phyloP scores from a whole-genome alignment of 129 eudicot genomes.

The Daucus carota region DNA sequence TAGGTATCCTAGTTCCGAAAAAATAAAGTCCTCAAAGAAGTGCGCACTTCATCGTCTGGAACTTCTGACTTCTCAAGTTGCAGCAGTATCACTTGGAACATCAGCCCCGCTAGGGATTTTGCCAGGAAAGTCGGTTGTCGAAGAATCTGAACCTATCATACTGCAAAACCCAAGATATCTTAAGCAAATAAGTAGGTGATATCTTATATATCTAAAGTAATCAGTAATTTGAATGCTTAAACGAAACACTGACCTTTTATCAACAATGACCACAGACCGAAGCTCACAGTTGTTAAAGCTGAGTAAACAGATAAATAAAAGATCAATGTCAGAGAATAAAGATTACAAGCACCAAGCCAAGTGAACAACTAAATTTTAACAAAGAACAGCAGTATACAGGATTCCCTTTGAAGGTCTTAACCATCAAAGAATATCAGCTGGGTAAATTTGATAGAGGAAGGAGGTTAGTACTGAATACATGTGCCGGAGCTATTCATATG shows the following conservation, averaged over 20 bases:
- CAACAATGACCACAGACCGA: constrained; percentile 73
- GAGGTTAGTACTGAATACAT: background rate
- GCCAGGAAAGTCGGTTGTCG: constrained; percentile 67
- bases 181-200: background rate
- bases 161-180: constrained; percentile 32
- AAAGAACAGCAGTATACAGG: background rate
- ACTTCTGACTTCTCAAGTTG: constrained; percentile 12
- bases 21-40: background rate
- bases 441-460: background rate
- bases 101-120: constrained; percentile 65
- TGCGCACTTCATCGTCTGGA: background rate
- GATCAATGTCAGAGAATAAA: background rate
- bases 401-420: background rate
- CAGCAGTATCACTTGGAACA: constrained; percentile 45
- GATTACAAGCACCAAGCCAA: background rate
- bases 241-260: constrained; percentile 47
- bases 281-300: constrained; percentile 89
- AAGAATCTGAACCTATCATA: constrained; percentile 39
- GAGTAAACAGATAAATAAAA: constrained; percentile 13
- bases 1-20: background rate
- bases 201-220: background rate
- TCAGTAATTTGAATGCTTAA: background rate
- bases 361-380: background rate
- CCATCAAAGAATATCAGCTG: background rate
- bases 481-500: background rate